These are phyloP conservation scores for Myxozyma mucilagina DNA, from an alignment of 805 yeast species.

Conservation along the genomic window DNA sequence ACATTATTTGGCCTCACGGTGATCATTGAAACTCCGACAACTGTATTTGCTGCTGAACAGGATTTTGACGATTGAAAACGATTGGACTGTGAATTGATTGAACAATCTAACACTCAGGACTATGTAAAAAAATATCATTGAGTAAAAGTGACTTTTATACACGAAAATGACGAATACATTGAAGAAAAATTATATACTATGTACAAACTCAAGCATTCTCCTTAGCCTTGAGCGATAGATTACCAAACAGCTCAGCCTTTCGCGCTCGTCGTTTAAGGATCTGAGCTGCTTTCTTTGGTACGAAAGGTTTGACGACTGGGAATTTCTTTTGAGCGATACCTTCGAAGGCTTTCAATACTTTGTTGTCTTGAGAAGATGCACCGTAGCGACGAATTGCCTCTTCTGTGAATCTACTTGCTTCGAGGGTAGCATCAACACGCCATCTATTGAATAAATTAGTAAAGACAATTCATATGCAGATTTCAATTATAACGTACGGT, in stretches of 20 bases:
- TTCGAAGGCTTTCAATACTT: conserved; percentile 19
- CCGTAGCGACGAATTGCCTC: conserved; percentile 36
- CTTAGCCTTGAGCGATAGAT: conserved; percentile 4
- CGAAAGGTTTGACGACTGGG: conserved; percentile 64
- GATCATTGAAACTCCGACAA: too few species aligned
- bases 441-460: conserved; percentile 11
- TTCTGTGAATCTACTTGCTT: conserved; percentile 19
- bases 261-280: conserved; percentile 8
- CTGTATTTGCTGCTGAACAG: too few species aligned
- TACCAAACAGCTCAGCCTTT: conserved; percentile 1
- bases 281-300: conserved; percentile 48
- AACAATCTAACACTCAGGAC: too few species aligned
- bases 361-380: conserved; percentile 21
- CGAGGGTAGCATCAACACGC: conserved; percentile 18
- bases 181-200: too few species aligned
- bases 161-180: background rate
- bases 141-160: background rate
- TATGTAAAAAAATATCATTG: too few species aligned
- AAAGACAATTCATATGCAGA: conserved; percentile 33
- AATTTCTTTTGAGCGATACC: conserved; percentile 65
- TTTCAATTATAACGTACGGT: conserved; percentile 38
- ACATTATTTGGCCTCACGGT: too few species aligned
- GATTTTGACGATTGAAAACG: too few species aligned
- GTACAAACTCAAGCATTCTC: background rate
- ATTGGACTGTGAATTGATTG: too few species aligned